Conservation (phyloP, 768 basidiomycete genomes). For the Crucibulum laeve region DNA sequence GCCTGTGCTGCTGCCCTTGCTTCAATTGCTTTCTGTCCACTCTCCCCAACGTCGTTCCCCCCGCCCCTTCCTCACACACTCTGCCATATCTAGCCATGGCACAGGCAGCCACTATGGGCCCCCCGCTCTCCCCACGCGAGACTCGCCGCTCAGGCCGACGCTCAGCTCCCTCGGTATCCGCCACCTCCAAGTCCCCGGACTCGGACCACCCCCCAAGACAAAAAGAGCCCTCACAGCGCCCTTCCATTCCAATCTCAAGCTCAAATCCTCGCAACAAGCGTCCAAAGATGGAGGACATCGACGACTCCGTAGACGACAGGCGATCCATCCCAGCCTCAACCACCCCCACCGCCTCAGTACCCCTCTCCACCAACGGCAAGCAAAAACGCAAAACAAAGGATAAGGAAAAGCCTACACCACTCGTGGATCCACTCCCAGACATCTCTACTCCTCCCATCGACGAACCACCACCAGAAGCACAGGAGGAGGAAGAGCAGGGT, state of each 20-base stretch:
- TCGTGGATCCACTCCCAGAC: constrained; percentile 18
- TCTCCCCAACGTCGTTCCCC: too few relatives aligned
- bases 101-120: constrained; percentile 68
- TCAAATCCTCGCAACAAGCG: constrained; percentile 49
- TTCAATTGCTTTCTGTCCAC: too few relatives aligned
- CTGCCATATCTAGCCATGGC: constrained; percentile 39
- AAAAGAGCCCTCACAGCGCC: constrained; percentile 39
- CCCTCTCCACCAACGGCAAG: constrained; percentile 27
- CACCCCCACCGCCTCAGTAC: constrained; percentile 18
- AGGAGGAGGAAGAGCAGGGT: constrained; percentile 60
- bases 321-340: constrained; percentile 36
- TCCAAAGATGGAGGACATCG: constrained; percentile 70
- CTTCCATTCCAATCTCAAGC: constrained; percentile 33
- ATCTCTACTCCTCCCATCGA: constrained; percentile 22
- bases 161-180: constrained; percentile 60
- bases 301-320: constrained; percentile 55
- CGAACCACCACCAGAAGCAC: constrained; percentile 35
- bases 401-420: constrained; percentile 34
- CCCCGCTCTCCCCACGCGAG: constrained; percentile 73
- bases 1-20: too few relatives aligned
- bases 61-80: constrained; percentile 4
- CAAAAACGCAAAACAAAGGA: constrained; percentile 51
- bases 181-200: constrained; percentile 72
- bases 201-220: constrained; percentile 55
- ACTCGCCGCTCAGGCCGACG: constrained; percentile 76